Evolutionary conservation across 768 basidiomycete genomes (phyloP).

Genomic region (Boletus bicolor): DNA sequence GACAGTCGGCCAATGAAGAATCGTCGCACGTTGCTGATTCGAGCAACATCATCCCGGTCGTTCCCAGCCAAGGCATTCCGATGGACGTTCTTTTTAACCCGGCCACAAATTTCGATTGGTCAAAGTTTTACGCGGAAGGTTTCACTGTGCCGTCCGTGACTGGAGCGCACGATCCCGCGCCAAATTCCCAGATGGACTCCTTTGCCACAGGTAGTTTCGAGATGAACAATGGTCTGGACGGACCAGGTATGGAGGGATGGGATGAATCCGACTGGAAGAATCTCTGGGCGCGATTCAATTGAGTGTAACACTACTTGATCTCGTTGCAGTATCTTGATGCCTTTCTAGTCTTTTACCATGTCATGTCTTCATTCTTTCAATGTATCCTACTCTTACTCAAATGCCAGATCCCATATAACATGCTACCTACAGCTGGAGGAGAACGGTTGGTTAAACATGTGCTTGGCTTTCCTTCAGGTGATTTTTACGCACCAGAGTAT

Average conservation of each 20-base stretch:
- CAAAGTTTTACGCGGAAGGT: background rate
- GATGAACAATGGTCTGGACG: background rate
- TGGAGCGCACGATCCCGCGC: background rate
- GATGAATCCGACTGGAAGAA: background rate
- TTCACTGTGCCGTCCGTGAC: too few relatives aligned
- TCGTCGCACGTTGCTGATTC: background rate
- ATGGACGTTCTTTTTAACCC: too few relatives aligned
- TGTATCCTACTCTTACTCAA: background rate
- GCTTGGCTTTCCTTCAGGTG: background rate
- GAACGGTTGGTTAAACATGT: too few relatives aligned
- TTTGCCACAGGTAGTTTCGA: slow-evolving; percentile 6
- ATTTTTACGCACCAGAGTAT: background rate
- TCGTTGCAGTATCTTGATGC: background rate
- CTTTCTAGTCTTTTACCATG: background rate
- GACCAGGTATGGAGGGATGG: background rate
- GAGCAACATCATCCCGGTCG: background rate
- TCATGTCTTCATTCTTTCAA: background rate
- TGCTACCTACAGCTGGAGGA: background rate
- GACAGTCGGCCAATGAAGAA: background rate
- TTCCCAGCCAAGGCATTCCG: background rate
- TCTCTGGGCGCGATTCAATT: background rate
- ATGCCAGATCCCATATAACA: background rate
- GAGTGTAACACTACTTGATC: slow-evolving; percentile 17
- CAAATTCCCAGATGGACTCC: background rate
- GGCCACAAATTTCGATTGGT: background rate